Evolutionary conservation across 176 grass and related monocot species (phyloP).

Genomic region (Alopecurus myosuroides): DNA sequence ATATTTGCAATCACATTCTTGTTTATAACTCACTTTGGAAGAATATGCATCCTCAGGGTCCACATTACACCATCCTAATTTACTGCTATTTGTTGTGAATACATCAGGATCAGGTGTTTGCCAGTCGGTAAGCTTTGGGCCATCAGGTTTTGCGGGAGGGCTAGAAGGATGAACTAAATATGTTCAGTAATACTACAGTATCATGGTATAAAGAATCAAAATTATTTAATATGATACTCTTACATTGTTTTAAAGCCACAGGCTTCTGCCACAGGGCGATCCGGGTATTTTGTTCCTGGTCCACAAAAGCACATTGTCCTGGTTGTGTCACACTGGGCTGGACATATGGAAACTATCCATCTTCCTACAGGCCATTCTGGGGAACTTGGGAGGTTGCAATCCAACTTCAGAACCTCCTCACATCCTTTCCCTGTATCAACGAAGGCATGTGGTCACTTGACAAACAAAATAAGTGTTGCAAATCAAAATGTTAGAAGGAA

Average conservation of each 20-base stretch:
- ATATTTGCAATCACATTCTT: constrained; percentile 94
- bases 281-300: constrained; percentile 77
- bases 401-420: constrained; percentile 49
- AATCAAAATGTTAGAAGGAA: not conserved
- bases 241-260: constrained; percentile 96
- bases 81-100: constrained; percentile 75
- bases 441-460: constrained; percentile 1
- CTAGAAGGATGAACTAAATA: constrained; percentile 42
- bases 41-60: constrained; percentile 77
- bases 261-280: constrained; percentile 82
- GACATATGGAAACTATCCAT: constrained; percentile 85
- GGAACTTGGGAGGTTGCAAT: constrained; percentile 70
- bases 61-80: constrained; percentile 91
- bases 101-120: constrained; percentile 64
- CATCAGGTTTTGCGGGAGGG: constrained; percentile 57
- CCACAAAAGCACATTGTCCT: constrained; percentile 98
- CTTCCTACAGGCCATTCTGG: constrained; percentile 53
- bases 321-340: constrained; percentile 79
- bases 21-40: constrained; percentile 71
- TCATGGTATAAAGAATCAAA: not conserved
- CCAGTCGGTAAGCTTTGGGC: constrained; percentile 67
- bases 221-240: not conserved
- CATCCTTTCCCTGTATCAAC: constrained; percentile 68
- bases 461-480: not conserved
- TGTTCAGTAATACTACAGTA: constrained; percentile 25